Evolutionary conservation across 1,284 basidiomycete species (phyloP), one percentile per base, ranked within the genome.

Genomic region (Grifola frondosa): DNA sequence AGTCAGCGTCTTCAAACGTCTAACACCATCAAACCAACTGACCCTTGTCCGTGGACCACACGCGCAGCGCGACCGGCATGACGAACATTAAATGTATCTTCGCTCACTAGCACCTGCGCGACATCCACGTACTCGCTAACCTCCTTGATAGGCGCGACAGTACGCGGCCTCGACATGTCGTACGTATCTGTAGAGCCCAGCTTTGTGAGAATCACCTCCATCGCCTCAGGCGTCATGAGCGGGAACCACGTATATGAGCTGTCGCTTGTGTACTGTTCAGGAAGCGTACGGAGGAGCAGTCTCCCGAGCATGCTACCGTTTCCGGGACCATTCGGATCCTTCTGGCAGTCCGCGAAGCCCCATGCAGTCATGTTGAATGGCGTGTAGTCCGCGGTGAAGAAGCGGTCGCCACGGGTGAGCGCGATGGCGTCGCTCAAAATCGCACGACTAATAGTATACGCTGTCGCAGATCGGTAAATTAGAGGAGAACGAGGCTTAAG

Each of bases 361-460:
- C 88, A 91, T 2, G 83, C 68, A 2, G 91, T 94, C 59, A 92
- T 62, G 60, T 91, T 91, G 65, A 73, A 78, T 1, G 88, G 82
- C 0, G 88, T 92, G 61, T 80, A 88, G 60, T 94, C 91, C 25
- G 83, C 72, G 1, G 89, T 93, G 68, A 81, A 88, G 74, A 84
- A 88, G 35, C 91, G 76, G 57, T 93, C 90, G 21, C 88, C 82
- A 44, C 91, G 84, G 33, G 86, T 89, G 37, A 93, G 77, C 5
- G 88, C 83, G 42, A 90, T 87, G n/a, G 90, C 91, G 59, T 94
- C 91, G 52, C 83, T 81, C 28, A 95, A 78, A 56, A 95, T 95
- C 12, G 90, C 91, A 29, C 91, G 80, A 54, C 84, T 86, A 58
- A 91, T 81, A 7, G 92, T 94, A 65, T 88, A 92, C 9, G 84